Evolutionary conservation across 2,329 filamentous ascomycete species (phyloP).

Genomic region (Colletotrichum ledebouriae): DNA sequence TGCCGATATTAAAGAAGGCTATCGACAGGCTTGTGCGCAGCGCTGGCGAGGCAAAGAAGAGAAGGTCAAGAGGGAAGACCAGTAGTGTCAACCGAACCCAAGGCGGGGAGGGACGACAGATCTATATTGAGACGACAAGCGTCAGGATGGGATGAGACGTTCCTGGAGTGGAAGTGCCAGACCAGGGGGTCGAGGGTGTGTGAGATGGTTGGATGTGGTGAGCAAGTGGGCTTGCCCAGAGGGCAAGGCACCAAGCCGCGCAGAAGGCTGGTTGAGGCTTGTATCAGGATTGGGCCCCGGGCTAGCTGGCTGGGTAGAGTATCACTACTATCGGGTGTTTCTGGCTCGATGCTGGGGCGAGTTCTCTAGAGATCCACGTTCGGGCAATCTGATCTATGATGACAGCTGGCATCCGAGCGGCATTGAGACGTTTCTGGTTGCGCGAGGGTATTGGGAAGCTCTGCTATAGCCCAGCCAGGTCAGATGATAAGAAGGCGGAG

Average conservation of each 20-base stretch:
- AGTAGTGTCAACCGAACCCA: conserved; percentile 41
- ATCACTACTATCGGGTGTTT: conserved; percentile 53
- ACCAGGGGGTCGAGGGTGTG: conserved; percentile 25
- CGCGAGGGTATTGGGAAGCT: conserved; percentile 26
- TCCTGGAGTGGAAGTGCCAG: conserved; percentile 28
- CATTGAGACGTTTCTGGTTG: conserved; percentile 55
- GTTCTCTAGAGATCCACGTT: conserved; percentile 61
- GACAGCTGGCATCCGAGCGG: conserved; percentile 68
- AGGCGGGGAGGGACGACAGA: conserved; percentile 44
- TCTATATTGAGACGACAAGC: conserved; percentile 54
- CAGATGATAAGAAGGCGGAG: conserved; percentile 28
- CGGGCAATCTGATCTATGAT: conserved; percentile 65
- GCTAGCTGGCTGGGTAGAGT: conserved; percentile 52
- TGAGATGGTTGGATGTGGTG: conserved; percentile 22
- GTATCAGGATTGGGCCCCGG: conserved; percentile 54
- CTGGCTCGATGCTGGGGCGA: conserved; percentile 54
- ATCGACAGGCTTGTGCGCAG: conserved; percentile 67
- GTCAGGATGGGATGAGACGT: conserved; percentile 39
- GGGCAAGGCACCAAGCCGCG: conserved; percentile 53
- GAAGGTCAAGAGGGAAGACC: conserved; percentile 49
- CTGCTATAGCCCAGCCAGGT: conserved; percentile 38
- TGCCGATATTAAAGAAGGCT: conserved; percentile 65
- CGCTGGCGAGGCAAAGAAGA: conserved; percentile 55
- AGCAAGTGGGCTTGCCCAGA: conserved; percentile 46
- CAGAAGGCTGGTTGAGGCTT: conserved; percentile 48